phyloP scores from a whole-genome alignment of 208 protist species.

The Balamuthia mandrillaris region DNA sequence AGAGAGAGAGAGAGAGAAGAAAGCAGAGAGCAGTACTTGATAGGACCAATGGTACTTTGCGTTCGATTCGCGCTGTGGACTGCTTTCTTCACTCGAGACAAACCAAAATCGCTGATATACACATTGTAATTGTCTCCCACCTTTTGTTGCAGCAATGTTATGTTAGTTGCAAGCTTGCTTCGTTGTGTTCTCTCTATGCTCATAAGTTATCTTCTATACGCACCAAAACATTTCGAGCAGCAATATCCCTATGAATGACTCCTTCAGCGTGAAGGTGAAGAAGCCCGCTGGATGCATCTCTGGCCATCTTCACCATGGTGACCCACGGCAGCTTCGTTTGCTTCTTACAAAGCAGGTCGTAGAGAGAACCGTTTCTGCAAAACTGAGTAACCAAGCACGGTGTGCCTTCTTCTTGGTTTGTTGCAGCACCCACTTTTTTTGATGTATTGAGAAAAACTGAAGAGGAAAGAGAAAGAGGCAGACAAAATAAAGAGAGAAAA shows the following conservation, averaged over 20 bases:
- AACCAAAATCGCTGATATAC: conserved; percentile 25
- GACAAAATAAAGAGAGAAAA: too few species aligned
- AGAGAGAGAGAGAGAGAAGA: neutral
- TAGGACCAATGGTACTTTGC: conserved; percentile 16
- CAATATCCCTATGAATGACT: neutral
- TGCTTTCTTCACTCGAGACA: neutral
- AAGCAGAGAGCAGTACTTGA: too few species aligned
- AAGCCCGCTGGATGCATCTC: neutral
- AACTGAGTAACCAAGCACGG: conserved; percentile 24
- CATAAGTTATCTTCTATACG: too few species aligned
- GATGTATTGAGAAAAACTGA: too few species aligned
- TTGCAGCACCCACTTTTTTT: too few species aligned
- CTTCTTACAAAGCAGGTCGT: conserved; percentile 25
- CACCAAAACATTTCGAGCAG: neutral
- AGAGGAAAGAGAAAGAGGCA: too few species aligned
- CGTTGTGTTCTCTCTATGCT: neutral
- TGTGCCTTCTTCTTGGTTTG: too few species aligned
- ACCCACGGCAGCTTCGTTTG: neutral
- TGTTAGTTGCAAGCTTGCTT: too few species aligned
- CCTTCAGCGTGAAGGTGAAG: neutral
- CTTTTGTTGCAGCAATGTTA: too few species aligned
- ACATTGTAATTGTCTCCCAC: too few species aligned
- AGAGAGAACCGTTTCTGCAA: neutral
- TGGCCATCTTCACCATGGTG: neutral
- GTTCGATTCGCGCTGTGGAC: neutral